A percentile compares a stretch with the other conserved stretches of the same genome.
Evolutionary conservation across 1,139 yeast species (phyloP).

Genomic region (Komagataea norvegica): DNA sequence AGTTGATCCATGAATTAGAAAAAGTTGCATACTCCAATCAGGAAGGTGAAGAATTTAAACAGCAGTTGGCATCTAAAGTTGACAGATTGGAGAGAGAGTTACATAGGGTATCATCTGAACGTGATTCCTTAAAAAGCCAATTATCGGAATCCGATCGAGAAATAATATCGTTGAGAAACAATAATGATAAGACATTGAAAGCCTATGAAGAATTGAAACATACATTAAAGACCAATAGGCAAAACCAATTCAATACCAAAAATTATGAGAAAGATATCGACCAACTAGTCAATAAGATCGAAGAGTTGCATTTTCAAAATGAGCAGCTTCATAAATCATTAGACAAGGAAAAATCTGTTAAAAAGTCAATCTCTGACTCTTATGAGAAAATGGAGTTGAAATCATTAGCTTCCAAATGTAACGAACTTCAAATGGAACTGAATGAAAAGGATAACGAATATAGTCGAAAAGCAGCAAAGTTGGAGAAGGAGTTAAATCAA

Average conservation of each 20-base stretch:
- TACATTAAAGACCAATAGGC: conserved; percentile 1
- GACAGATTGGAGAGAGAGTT: conserved; percentile 18
- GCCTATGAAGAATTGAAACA: conserved; percentile 18
- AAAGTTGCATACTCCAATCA: conserved; percentile 6
- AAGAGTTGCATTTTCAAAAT: conserved; percentile 22
- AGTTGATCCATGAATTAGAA: conserved; percentile 19
- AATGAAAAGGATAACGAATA: conserved; percentile 18
- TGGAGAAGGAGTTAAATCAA: conserved; percentile 26
- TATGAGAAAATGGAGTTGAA: conserved; percentile 23
- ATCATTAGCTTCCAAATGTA: conserved; percentile 21
- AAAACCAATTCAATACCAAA: conserved; percentile 8
- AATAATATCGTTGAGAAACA: conserved; percentile 20
- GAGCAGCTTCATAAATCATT: conserved; percentile 16
- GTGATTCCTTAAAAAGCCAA: conserved; percentile 22
- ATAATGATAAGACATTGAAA: conserved; percentile 20
- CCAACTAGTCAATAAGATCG: conserved; percentile 16
- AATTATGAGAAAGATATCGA: conserved; percentile 17
- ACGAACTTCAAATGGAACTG: conserved; percentile 20
- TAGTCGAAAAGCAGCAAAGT: conserved; percentile 10
- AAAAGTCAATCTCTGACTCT: conserved; percentile 13
- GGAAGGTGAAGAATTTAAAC: conserved; percentile 6
- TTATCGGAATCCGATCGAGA: conserved; percentile 19
- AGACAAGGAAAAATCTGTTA: conserved; percentile 15
- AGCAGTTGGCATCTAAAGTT: neutral
- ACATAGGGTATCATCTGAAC: conserved; percentile 17